A percentile compares a stretch with the other conserved stretches of the same genome.
phyloP scores from a whole-genome alignment of 2,329 filamentous ascomycete genomes.

The Monilinia fructicola region DNA sequence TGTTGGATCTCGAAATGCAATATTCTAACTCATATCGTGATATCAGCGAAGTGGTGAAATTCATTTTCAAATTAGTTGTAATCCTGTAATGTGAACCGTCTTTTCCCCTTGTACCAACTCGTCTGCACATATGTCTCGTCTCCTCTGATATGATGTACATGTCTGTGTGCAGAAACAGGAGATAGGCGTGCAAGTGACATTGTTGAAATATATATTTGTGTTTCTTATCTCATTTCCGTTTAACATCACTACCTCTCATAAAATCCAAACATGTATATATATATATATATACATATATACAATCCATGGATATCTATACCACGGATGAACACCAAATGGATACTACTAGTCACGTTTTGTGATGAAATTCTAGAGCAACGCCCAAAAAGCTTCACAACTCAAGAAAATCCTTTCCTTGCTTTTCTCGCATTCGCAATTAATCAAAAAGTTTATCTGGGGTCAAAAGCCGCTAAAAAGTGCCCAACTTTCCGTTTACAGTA shows the following conservation, averaged over 20 bases:
- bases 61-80: background rate
- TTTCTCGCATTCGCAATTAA: background rate
- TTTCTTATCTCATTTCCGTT: background rate
- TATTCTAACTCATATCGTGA: slow-evolving; percentile 6
- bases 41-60: background rate
- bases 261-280: background rate
- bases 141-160: background rate
- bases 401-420: background rate
- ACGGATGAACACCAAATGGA: background rate
- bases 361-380: background rate
- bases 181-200: background rate
- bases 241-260: background rate
- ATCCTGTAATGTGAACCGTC: slow-evolving; percentile 9
- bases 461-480: background rate
- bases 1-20: slow-evolving; percentile 19
- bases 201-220: too few relatives aligned
- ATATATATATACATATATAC: too few relatives aligned
- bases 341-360: background rate
- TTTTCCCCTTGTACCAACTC: slow-evolving; percentile 1
- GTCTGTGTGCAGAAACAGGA: background rate
- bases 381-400: background rate
- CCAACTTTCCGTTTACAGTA: background rate
- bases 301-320: too few relatives aligned
- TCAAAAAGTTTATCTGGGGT: background rate
- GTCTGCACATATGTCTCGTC: background rate